Evolutionary conservation across 192 early-diverging fungal species (phyloP).

Genomic region (Coemansia sp.): DNA sequence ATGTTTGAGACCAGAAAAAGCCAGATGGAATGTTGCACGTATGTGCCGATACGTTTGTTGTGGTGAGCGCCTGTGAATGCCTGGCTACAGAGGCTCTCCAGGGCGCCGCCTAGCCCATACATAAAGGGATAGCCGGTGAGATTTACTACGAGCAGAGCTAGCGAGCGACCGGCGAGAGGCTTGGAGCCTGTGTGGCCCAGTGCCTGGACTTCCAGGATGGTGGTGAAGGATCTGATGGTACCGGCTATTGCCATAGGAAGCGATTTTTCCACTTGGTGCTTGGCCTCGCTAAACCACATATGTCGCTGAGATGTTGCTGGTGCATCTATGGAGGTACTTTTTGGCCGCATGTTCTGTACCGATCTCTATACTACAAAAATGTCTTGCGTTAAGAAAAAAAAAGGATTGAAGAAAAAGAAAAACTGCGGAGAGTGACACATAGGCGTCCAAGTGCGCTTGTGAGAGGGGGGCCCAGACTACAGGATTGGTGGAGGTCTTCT

Average conservation of each 20-base stretch:
- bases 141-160: slow-evolving; percentile 69
- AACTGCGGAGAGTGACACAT: too few species aligned
- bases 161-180: slow-evolving; percentile 65
- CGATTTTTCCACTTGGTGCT: slow-evolving; percentile 31
- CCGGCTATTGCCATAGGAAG: slow-evolving; percentile 63
- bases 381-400: too few species aligned
- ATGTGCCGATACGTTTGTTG: slow-evolving; percentile 60
- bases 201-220: slow-evolving; percentile 62
- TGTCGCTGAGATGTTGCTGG: background rate
- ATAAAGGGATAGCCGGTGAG: slow-evolving; percentile 75
- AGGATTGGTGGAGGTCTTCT: too few species aligned
- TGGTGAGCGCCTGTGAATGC: slow-evolving; percentile 64
- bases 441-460: too few species aligned
- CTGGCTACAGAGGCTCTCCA: slow-evolving; percentile 77
- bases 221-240: slow-evolving; percentile 60
- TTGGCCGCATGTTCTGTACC: too few species aligned
- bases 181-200: slow-evolving; percentile 62
- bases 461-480: too few species aligned
- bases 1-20: slow-evolving; percentile 55
- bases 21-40: slow-evolving; percentile 80
- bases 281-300: slow-evolving; percentile 30
- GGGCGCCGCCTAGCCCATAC: slow-evolving; percentile 68
- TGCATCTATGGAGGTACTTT: too few species aligned
- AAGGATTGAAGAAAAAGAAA: too few species aligned
- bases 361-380: too few species aligned